Percentiles rank a stretch among this genome's conserved stretches.
Conservation (phyloP, 345 rosid genomes). For the Gossypium rotundifolium region DNA sequence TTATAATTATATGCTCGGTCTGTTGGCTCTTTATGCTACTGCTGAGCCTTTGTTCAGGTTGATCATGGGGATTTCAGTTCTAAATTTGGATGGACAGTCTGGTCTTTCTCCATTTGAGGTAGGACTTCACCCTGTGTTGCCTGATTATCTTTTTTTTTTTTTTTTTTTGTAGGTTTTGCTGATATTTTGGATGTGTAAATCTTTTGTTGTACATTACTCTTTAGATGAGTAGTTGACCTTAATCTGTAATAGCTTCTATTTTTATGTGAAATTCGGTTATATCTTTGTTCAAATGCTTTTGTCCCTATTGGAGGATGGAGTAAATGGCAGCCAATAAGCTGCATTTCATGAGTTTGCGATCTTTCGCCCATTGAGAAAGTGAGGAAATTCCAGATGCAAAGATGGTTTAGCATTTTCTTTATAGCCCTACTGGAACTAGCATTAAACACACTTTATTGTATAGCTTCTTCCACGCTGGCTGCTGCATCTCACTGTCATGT, state of each 20-base stretch:
- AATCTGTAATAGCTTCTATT: neutral
- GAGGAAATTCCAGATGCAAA: neutral
- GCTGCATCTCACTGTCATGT: neutral
- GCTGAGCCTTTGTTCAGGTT: conserved; percentile 83
- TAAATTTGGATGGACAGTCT: conserved; percentile 65
- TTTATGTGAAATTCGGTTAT: neutral
- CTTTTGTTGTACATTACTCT: neutral
- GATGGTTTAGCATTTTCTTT: neutral
- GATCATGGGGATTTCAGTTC: conserved; percentile 76
- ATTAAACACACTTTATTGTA: neutral
- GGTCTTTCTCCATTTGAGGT: conserved; percentile 96
- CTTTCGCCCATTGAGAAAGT: neutral
- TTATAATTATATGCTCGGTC: conserved; percentile 58
- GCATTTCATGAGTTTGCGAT: neutral
- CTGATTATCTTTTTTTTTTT: neutral
- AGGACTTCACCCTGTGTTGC: conserved; percentile 3
- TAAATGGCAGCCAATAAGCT: neutral
- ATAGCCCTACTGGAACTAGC: neutral
- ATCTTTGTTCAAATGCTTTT: neutral
- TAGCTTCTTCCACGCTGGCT: neutral
- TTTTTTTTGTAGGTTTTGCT: neutral
- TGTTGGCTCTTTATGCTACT: conserved; percentile 65
- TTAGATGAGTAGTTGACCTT: neutral
- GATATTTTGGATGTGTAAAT: neutral
- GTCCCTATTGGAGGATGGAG: neutral